Conservation (phyloP, 441 rosid species). For the Manihot esculenta region DNA sequence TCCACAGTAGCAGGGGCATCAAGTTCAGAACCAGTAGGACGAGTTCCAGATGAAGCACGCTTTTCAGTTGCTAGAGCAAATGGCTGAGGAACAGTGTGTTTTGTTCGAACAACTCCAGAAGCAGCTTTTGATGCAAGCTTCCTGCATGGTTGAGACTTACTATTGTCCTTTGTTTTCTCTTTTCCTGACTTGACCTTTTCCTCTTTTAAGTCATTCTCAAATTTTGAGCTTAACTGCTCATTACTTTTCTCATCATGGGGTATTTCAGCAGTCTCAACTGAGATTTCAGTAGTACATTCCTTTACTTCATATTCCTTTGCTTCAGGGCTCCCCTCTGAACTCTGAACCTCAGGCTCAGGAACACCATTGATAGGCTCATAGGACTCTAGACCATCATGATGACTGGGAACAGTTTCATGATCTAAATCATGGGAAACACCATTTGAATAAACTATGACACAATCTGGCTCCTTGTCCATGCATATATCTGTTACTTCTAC, state of each 20-base stretch:
- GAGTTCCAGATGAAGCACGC: constrained; percentile 74
- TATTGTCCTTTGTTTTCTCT: constrained; percentile 27
- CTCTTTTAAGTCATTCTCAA: constrained; percentile 28
- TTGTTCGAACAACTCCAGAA: constrained; percentile 45
- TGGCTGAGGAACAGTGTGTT: constrained; percentile 88
- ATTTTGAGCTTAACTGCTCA: constrained; percentile 36
- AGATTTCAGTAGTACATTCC: constrained; percentile 66
- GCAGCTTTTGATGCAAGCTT: constrained; percentile 50
- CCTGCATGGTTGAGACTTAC: constrained; percentile 31
- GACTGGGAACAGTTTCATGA: constrained; percentile 44
- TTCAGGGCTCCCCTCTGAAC: constrained; percentile 54
- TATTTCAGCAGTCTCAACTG: constrained; percentile 38
- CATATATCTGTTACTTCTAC: constrained; percentile 66
- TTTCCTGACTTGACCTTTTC: constrained; percentile 36
- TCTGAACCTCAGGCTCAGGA: constrained; percentile 52
- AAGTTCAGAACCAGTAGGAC: constrained; percentile 46
- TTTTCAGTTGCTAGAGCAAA: constrained; percentile 88
- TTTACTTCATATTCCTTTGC: constrained; percentile 76
- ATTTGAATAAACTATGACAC: constrained; percentile 48
- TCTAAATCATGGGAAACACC: constrained; percentile 43
- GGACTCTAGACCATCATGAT: constrained; percentile 43
- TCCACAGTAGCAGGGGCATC: constrained; percentile 34
- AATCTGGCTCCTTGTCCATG: constrained; percentile 85
- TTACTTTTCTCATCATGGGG: constrained; percentile 25
- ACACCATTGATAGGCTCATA: constrained; percentile 48